Evolutionary conservation across 2,329 filamentous ascomycete genomes (phyloP), one percentile per base, ranked within the genome.

Genomic region (Aspergillus sp.): DNA sequence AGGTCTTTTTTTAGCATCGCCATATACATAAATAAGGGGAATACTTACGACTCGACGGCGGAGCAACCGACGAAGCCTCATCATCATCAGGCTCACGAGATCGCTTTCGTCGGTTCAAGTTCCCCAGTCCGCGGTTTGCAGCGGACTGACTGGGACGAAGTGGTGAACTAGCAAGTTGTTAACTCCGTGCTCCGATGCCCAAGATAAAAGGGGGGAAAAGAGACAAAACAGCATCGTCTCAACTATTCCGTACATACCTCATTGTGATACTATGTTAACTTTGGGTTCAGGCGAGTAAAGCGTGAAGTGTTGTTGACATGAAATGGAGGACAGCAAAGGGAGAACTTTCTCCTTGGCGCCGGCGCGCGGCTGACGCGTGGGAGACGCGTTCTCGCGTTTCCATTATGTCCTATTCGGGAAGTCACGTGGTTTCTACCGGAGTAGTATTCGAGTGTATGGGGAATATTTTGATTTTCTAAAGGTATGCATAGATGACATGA

Each of bases 141-240:
- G 89, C 90, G 50, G 84, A 82, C 75, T 86, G 85, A 70, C 83
- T 88, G 57, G 82, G 78, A 68, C 85, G 83, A 51, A 94, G 77
- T 65, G 90, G 89, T 66, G 88, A 94, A 75, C 87, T 94, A 19
- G 63, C 27, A 42, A 28, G 19, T 49, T 30, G 43, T 46, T 39
- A 28, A 39, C 19, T 38, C 30, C 41, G 9, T 19, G 33, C 26
- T 36, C 41, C 19, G 19, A 19, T 19, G 2, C 19, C 19, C 19
- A 19, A 19, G 19, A 19, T 19, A 19, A 19, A 19, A 19, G 19
- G 19, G 19, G 19, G 2, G 19, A 19, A 19, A 19, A 19, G 1
- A 19, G 19, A 19, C 19, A 45, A 35, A 41, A 27, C 12, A 8
- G 9, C 34, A 42, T 41, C 53, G 60, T 42, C 10, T 42, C 29